Evolutionary conservation across 73 alveolate genomes (phyloP), one percentile per base, ranked within the genome.

Genomic region (Blepharisma stoltei): DNA sequence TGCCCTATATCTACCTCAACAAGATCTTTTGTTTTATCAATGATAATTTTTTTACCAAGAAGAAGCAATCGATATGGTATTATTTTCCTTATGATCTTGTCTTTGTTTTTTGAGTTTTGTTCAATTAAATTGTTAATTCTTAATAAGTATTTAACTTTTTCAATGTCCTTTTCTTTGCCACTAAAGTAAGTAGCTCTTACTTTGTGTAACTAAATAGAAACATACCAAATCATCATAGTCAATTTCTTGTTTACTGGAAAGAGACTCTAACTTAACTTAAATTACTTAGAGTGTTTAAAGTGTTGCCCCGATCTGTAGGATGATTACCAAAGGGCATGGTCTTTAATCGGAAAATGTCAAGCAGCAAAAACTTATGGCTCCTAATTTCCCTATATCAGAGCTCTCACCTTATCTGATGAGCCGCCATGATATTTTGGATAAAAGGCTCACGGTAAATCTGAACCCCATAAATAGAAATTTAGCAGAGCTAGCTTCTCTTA

Each of bases 221-320:
- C 37, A 14, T 60, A 60, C 73, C 18, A 60, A 60, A 18, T 60
- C 46, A 18, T 60, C 73, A 25, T 60, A 60, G 37, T 60, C 48
- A 14, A 18, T 25, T 60, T 60, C 73, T 20, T n/a, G 14, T 18
- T 52, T 60, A 14, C 23, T 14, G 46, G 14, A 14, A 60, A 60
- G 73, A 14, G 14, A 8, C 14, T 9, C n/a, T n/a, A n/a, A n/a
- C n/a, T n/a, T n/a, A n/a, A n/a, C n/a, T n/a, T n/a, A n/a, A n/a
- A n/a, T n/a, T n/a, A n/a, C n/a, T n/a, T n/a, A n/a, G n/a, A n/a
- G n/a, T n/a, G n/a, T n/a, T n/a, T n/a, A n/a, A n/a, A n/a, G n/a
- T n/a, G n/a, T n/a, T n/a, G n/a, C n/a, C n/a, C n/a, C n/a, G n/a
- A n/a, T n/a, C n/a, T n/a, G n/a, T n/a, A n/a, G n/a, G n/a, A n/a